These are phyloP conservation scores for Monascus ruber DNA, from an alignment of 2,329 filamentous ascomycete species.

Conservation along the genomic window DNA sequence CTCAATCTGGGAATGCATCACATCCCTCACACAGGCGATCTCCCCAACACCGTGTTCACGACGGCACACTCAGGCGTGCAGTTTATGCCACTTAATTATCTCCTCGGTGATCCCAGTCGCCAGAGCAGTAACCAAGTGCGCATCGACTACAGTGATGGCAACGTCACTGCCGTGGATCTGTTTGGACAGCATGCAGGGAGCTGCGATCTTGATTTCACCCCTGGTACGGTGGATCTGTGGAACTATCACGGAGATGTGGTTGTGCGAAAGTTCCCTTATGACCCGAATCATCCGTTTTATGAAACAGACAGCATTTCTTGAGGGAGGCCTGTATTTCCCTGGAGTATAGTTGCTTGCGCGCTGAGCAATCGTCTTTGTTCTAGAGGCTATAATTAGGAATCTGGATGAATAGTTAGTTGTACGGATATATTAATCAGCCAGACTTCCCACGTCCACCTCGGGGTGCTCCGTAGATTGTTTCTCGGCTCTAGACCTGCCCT, in stretches of 20 bases:
- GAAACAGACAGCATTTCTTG: too few relatives aligned
- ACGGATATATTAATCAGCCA: too few relatives aligned
- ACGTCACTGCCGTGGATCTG: not conserved
- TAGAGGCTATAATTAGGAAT: too few relatives aligned
- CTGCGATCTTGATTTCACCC: not conserved
- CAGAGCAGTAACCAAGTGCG: not conserved
- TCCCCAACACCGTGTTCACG: conserved; percentile 41
- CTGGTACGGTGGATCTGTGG: not conserved
- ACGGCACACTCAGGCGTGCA: conserved; percentile 8
- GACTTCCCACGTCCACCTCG: too few relatives aligned
- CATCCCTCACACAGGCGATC: conserved; percentile 42
- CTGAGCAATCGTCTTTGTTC: too few relatives aligned
- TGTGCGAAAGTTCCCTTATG: not conserved
- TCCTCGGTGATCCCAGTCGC: not conserved
- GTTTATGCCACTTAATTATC: conserved; percentile 2
- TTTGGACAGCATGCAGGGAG: not conserved
- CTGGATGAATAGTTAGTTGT: too few relatives aligned
- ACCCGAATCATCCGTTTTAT: not conserved
- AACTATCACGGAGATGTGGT: not conserved
- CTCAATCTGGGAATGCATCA: conserved; percentile 49
- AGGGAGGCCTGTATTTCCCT: too few relatives aligned
- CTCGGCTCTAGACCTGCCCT: too few relatives aligned
- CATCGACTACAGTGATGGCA: not conserved
- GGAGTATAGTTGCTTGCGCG: too few relatives aligned
- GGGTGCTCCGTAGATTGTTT: too few relatives aligned